Conservation (phyloP, 176 grass and related monocot genomes). For the Carex cristatella region DNA sequence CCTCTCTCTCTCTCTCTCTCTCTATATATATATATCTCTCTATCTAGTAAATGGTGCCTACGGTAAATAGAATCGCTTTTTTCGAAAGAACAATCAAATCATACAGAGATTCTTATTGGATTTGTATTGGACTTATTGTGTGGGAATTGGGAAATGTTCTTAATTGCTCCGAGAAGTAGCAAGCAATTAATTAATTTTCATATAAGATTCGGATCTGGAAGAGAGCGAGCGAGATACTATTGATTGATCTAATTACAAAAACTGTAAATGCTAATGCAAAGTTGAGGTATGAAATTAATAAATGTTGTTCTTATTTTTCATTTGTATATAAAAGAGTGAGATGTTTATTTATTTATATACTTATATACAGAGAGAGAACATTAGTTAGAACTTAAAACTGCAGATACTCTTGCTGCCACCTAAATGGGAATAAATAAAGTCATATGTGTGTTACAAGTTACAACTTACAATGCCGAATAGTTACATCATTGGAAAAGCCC, state of each 20-base stretch:
- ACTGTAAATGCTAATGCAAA: not conserved
- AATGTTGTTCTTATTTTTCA: not conserved
- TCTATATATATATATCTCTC: not conserved
- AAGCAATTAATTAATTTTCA: constrained; percentile 11
- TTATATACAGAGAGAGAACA: no score
- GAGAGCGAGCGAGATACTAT: constrained; percentile 1
- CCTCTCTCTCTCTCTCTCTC: constrained; percentile 1
- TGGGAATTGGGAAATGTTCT: not conserved
- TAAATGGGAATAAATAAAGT: no score
- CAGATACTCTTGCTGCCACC: no score
- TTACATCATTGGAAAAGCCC: no score
- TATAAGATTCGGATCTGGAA: constrained; percentile 3
- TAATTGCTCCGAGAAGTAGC: not conserved
- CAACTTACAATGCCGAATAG: no score
- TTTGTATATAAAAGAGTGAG: not conserved
- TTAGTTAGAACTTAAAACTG: no score
- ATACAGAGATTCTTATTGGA: constrained; percentile 6
- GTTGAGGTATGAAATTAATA: not conserved
- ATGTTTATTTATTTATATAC: no score
- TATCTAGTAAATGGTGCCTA: not conserved
- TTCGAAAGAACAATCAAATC: constrained; percentile 24
- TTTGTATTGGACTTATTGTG: not conserved
- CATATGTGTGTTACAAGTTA: no score
- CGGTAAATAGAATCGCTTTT: not conserved
- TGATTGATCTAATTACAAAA: not conserved